Percentiles rank a stretch among this genome's conserved stretches.
Evolutionary conservation across 352 stramenopile genomes (phyloP).

Genomic region (Phytophthora sp.): DNA sequence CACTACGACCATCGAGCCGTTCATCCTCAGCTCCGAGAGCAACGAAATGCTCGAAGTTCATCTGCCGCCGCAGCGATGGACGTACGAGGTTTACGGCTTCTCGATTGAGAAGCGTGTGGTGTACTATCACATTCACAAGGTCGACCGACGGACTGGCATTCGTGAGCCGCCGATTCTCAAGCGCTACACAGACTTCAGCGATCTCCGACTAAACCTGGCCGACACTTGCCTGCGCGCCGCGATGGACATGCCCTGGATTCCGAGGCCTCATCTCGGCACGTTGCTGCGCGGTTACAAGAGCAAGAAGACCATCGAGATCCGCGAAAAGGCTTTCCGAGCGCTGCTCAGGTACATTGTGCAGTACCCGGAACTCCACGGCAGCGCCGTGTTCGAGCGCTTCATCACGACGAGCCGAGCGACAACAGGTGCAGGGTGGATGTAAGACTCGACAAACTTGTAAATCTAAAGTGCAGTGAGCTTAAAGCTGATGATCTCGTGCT

Average conservation of each 20-base stretch:
- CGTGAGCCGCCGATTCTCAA: constrained; percentile 35
- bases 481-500: constrained; percentile 3
- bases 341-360: constrained; percentile 49
- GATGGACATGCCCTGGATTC: constrained; percentile 32
- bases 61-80: constrained; percentile 16
- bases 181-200: constrained; percentile 58
- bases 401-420: constrained; percentile 21
- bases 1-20: constrained; percentile 19
- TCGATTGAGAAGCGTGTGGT: constrained; percentile 40
- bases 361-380: constrained; percentile 39
- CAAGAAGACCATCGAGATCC: constrained; percentile 47
- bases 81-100: constrained; percentile 44
- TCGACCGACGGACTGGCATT: constrained; percentile 22
- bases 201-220: constrained; percentile 42
- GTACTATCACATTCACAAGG: constrained; percentile 51
- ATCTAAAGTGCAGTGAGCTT: constrained; percentile 6
- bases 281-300: constrained; percentile 48
- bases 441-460: background rate
- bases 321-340: constrained; percentile 43
- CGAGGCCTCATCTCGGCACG: constrained; percentile 30
- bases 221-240: constrained; percentile 27
- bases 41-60: constrained; percentile 18
- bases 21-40: constrained; percentile 13
- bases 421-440: constrained; percentile 14
- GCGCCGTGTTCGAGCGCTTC: constrained; percentile 54